phyloP scores from a whole-genome alignment of 108 stramenopile species.

The Mediolabrus comicus region DNA sequence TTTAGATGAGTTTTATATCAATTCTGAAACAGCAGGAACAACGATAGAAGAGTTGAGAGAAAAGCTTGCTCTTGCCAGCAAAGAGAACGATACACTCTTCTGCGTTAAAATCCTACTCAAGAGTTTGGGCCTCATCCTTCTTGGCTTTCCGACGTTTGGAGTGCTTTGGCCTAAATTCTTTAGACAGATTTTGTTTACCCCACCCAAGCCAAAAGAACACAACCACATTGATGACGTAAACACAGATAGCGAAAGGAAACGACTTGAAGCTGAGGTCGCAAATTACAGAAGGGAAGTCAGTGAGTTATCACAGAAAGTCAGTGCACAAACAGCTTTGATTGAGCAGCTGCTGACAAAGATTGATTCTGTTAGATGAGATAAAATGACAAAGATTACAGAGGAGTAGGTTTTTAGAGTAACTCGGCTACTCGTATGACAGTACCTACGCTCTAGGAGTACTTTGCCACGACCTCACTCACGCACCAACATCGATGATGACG shows the following conservation, averaged over 20 bases:
- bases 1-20: background rate
- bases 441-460: too few species aligned
- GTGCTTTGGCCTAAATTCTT: slow-evolving; percentile 1
- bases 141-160: background rate
- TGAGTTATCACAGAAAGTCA: background rate
- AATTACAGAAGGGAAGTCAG: background rate
- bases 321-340: background rate
- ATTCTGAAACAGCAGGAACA: background rate
- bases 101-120: background rate
- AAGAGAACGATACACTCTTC: background rate
- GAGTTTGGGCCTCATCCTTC: background rate
- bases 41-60: background rate
- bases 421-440: too few species aligned
- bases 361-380: too few species aligned
- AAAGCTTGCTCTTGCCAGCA: background rate
- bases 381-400: too few species aligned
- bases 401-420: too few species aligned
- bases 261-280: background rate
- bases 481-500: too few species aligned
- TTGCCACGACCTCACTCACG: too few species aligned
- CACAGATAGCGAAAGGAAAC: background rate
- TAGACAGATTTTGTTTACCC: slow-evolving; percentile 5
- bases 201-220: background rate
- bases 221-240: background rate
- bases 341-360: background rate